Conservation (phyloP, 1,284 basidiomycete species). For the Inonotus hispidus region DNA sequence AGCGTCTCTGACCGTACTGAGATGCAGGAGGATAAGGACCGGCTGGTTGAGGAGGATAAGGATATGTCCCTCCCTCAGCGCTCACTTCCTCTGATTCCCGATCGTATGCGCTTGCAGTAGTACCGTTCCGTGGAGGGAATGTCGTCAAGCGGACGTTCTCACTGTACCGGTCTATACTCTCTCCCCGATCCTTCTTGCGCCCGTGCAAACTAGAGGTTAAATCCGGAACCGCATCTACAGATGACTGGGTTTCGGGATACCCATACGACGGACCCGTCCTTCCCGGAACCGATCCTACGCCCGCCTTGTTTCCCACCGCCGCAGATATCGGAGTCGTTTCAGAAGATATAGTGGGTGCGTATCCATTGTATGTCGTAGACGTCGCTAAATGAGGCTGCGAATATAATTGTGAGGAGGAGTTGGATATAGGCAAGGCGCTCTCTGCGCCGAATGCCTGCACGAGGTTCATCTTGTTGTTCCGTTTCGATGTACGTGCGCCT, state of each 20-base stretch:
- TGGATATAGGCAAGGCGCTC: constrained; percentile 1
- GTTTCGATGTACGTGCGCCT: constrained; percentile 35
- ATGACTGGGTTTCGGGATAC: background rate
- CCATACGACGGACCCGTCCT: background rate
- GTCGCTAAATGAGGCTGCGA: too few species aligned
- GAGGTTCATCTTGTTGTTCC: constrained; percentile 30
- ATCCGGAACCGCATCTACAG: background rate
- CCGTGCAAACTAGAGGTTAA: background rate
- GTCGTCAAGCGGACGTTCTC: constrained; percentile 12
- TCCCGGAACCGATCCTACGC: background rate
- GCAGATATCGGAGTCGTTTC: too few species aligned
- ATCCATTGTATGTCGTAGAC: background rate
- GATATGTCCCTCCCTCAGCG: background rate
- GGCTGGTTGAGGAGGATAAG: background rate
- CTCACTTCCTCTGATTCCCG: background rate
- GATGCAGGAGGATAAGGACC: background rate
- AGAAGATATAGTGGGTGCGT: background rate
- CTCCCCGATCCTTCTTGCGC: background rate
- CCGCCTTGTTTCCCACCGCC: background rate
- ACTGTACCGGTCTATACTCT: background rate
- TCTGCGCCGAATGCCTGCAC: constrained; percentile 48
- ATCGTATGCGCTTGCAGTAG: background rate
- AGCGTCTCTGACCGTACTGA: background rate
- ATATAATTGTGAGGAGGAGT: background rate
- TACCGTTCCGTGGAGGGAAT: background rate